A percentile compares a stretch with the other conserved stretches of the same genome.
phyloP scores from a whole-genome alignment of 1,284 basidiomycete genomes.

The Macrocystidia cucumis region DNA sequence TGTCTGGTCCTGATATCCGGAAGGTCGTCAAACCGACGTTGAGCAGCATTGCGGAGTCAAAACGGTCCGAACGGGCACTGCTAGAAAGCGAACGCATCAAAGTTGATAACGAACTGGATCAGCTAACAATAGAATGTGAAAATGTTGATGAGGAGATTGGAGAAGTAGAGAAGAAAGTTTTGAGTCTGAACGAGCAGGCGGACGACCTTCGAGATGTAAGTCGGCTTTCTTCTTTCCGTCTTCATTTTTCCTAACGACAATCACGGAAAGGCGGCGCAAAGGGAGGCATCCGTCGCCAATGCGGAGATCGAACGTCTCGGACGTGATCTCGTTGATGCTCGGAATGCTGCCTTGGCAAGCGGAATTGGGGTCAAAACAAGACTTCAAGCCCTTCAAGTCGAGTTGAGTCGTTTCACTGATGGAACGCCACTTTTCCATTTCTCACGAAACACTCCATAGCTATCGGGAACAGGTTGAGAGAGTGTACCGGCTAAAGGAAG shows the following conservation, averaged over 20 bases:
- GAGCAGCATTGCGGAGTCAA: constrained; percentile 58
- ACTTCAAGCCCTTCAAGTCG: constrained; percentile 58
- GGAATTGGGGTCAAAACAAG: constrained; percentile 75
- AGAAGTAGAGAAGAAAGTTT: constrained; percentile 63
- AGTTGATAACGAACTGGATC: constrained; percentile 74
- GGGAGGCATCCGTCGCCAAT: constrained; percentile 56
- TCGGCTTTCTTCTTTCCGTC: constrained; percentile 11
- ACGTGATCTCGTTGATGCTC: constrained; percentile 59
- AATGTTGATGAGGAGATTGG: constrained; percentile 66
- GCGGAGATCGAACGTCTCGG: constrained; percentile 58
- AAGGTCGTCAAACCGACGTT: constrained; percentile 68
- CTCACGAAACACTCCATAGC: constrained; percentile 24
- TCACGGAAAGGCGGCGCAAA: constrained; percentile 57
- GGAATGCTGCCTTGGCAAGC: constrained; percentile 65
- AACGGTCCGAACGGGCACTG: constrained; percentile 56
- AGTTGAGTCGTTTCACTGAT: constrained; percentile 24
- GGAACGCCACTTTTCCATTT: constrained; percentile 1
- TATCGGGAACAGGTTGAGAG: constrained; percentile 73
- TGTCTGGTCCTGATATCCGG: constrained; percentile 57
- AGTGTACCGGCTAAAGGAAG: constrained; percentile 61
- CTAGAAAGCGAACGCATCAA: constrained; percentile 69
- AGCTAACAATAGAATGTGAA: constrained; percentile 69
- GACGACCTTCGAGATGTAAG: constrained; percentile 71
- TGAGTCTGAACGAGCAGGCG: constrained; percentile 63
- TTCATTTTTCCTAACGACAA: constrained; percentile 2